Evolutionary conservation across 495 filamentous ascomycete genomes (phyloP), one percentile per base, ranked within the genome.

Genomic region (Chaetomium cochliodes): DNA sequence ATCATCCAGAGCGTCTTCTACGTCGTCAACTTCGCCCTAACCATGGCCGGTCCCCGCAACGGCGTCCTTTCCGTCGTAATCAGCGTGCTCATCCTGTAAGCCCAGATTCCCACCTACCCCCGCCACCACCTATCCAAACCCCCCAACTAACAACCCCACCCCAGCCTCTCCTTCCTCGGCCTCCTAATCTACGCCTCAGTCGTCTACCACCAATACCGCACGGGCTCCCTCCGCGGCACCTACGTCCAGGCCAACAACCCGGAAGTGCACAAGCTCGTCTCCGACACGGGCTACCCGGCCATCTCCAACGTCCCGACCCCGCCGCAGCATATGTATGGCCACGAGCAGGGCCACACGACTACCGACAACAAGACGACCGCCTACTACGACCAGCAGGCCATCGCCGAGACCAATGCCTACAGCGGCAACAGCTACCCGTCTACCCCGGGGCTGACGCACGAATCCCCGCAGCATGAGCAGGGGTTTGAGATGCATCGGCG

Each of bases 81-180:
- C 23, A 26, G 44, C 13, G 60, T 73, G 16, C 23, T 69, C 16
- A 62, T 70, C 16, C 50, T 70, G 73, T 75, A 39, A 63, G 73
- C 1, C 39, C 20, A 37, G 5, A 37, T 3, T 25, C 11, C 33
- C n/a, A 44, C 0, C 9, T 20, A n/a, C 0, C 23, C 20, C 44
- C 23, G 11, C 44, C 26, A 56, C 25, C 18, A 52, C 16, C 11
- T n/a, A 28, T n/a, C n/a, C n/a, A 25, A 37, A 22, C 42, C 33
- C 7, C 20, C 5, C 39, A 49, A 49, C 67, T 58, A 28, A 60
- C 47, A n/a, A 33, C 22, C 15, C 20, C 49, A 13, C 12, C 7
- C 50, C 15, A 75, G 73, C 22, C 58, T 75, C 46, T 73, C 71
- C 62, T 75, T 73, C 71, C 46, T 75, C 42, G 73, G 71, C 58